phyloP scores from a whole-genome alignment of 2,329 filamentous ascomycete genomes.

The Aureobasidium musti region DNA sequence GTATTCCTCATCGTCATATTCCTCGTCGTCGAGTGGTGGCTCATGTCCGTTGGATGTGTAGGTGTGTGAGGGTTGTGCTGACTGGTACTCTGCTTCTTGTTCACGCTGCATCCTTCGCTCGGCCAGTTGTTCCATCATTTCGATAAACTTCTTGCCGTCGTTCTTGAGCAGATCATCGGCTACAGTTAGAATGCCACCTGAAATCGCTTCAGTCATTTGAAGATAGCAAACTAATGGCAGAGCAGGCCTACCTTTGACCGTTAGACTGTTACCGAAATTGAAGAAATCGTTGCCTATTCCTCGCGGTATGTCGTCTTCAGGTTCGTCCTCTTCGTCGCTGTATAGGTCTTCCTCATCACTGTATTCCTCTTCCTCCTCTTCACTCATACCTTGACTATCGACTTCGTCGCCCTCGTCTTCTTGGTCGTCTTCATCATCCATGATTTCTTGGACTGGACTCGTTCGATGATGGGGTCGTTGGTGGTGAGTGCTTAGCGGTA shows the following conservation, averaged over 20 bases:
- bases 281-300: conserved; percentile 75
- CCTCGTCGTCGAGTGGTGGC: conserved; percentile 71
- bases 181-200: conserved; percentile 96
- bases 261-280: conserved; percentile 95
- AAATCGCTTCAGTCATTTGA: conserved; percentile 38
- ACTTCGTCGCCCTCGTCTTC: conserved; percentile 59
- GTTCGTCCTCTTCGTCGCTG: conserved; percentile 64
- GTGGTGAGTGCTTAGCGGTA: conserved; percentile 58
- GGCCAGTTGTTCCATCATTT: conserved; percentile 99
- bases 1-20: conserved; percentile 77
- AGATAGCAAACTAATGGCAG: conserved; percentile 27
- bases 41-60: conserved; percentile 61
- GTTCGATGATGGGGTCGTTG: conserved; percentile 66
- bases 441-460: conserved; percentile 70
- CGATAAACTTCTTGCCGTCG: conserved; percentile 98
- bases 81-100: conserved; percentile 76
- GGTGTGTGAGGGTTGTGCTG: conserved; percentile 59
- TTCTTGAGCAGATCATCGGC: conserved; percentile 98
- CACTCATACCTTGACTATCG: conserved; percentile 45
- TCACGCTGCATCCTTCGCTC: conserved; percentile 97
- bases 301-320: conserved; percentile 57
- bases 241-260: conserved; percentile 71
- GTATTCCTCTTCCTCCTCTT: conserved; percentile 61
- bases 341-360: conserved; percentile 65
- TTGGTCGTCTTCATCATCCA: conserved; percentile 60